Evolutionary conservation across 2,329 filamentous ascomycete genomes (phyloP), one percentile per base, ranked within the genome.

Genomic region (Fusarium tanahbumbuense): DNA sequence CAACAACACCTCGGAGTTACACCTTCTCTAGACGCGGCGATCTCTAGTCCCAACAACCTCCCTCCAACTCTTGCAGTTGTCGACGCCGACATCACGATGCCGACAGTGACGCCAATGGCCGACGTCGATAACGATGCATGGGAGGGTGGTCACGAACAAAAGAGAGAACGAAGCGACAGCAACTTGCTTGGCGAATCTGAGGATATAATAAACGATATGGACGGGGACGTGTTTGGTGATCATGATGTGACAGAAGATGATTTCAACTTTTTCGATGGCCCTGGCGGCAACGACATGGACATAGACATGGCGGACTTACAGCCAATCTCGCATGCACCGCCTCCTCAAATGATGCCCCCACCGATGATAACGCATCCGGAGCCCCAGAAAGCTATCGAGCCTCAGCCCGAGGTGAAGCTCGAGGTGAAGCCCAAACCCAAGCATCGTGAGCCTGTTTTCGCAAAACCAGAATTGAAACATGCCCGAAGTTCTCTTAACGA

Each of bases 221-320:
- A 89, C 15, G 87, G 86, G 11, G 90, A 93, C 70, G 87, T 91
- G 71, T 93, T 93, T 78, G 89, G 86, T n/a, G 87, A 89, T n/a
- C 86, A 88, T 67, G 88, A 89, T 70, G 85, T 95, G n/a, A 94
- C 91, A 2, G 93, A 96, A 72, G 92, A 89, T 8, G 93, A 96
- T 75, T 95, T 95, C 77, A 93, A 88, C 76, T 95, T 94, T 78
- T 95, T 95, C 72, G 92, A 95, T 73, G 81, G 86, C 27, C 83
- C 86, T 5, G 82, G 77, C 4, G 80, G 78, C 13, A 78, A 80
- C 25, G 81, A 81, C 44, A 61, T 84, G 42, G 80, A 81, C 23
- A 72, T 78, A 22, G 55, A 76, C 2, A 76, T 80, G 71, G 66
- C 58, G 16, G 76, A 76, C 54, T 32, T 75, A 15, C 69, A 73